Base-by-base conservation (phyloP, 1,139 yeast species). In the Diutina rugosa region DNA sequence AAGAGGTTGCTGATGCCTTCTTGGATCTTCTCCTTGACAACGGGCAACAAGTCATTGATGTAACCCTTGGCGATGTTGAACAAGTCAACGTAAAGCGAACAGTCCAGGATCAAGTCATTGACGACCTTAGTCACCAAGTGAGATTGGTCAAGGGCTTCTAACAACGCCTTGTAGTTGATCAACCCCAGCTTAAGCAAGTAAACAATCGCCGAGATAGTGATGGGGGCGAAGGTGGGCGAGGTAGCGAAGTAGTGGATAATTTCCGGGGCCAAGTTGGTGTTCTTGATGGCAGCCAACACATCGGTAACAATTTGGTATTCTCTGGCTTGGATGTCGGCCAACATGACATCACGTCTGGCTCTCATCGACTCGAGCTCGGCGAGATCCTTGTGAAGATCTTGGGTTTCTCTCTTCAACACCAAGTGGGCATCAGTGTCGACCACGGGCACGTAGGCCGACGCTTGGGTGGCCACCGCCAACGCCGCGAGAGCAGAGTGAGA, bases 301-400 rank as follows among this genome's bases (percentile, higher is more conserved):
- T 74, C 73, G 55, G 80, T 76, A 55, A 76, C 77, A 62, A 74
- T 74, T 56, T 70, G 70, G 58, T 64, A 64, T 61, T 74, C 79
- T 72, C 80, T 73, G 57, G 69, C 67, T 12, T 65, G 64, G 29
- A 73, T 61, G 57, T 72, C 73, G n/a, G 44, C 41, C 28, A 18
- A n/a, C 53, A 49, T 49, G n/a, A 49, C 53, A n/a, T 49, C 53
- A n/a, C 53, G 53, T 9, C 53, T n/a, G 3, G 53, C 53, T 30
- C 32, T 49, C 21, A 49, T 32, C 9, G 53, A 6, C 16, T 49
- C 53, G 26, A 49, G 32, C n/a, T 49, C 44, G 28, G 53, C 53
- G 7, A 49, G 14, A 8, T 38, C 45, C 21, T 49, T 9, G 44
- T 49, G 53, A 21, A 49, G 30, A 16, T 21, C 44, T 18, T 32